Conservation (phyloP, 805 yeast genomes). For the Saccharomycopsis guyanensis region DNA sequence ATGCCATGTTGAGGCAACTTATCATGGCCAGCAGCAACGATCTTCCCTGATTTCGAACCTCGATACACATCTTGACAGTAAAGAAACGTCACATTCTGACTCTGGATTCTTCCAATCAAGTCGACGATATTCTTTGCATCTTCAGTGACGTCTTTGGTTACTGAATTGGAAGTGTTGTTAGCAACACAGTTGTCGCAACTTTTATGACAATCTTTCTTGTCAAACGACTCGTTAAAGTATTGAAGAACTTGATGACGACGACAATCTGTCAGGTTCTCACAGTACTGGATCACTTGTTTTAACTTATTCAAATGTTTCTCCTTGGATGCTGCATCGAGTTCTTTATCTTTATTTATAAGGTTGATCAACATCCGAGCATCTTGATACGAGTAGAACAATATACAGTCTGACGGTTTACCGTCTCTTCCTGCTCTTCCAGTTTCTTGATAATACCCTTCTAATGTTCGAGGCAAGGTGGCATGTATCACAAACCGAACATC, state of each 20-base stretch:
- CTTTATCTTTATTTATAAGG: slow-evolving; percentile 71
- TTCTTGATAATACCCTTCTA: slow-evolving; percentile 97
- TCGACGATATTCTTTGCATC: slow-evolving; percentile 51
- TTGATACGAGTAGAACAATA: slow-evolving; percentile 69
- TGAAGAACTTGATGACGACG: slow-evolving; percentile 82
- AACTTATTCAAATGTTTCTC: slow-evolving; percentile 73
- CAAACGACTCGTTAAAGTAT: slow-evolving; percentile 81
- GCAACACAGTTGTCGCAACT: slow-evolving; percentile 81
- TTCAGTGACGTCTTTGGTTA: slow-evolving; percentile 60
- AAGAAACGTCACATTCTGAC: slow-evolving; percentile 60
- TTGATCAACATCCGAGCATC: slow-evolving; percentile 74
- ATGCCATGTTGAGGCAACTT: slow-evolving; percentile 55
- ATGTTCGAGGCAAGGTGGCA: slow-evolving; percentile 75
- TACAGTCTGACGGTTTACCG: slow-evolving; percentile 74
- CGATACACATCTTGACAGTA: slow-evolving; percentile 78
- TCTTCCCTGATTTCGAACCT: slow-evolving; percentile 60
- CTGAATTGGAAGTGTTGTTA: slow-evolving; percentile 33
- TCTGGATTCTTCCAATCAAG: slow-evolving; percentile 49
- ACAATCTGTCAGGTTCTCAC: slow-evolving; percentile 88
- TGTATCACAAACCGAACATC: slow-evolving; percentile 92
- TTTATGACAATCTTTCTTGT: slow-evolving; percentile 53
- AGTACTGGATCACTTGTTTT: slow-evolving; percentile 79
- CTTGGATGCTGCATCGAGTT: slow-evolving; percentile 52
- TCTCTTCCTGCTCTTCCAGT: slow-evolving; percentile 99
- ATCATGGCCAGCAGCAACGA: slow-evolving; percentile 57